Percentiles rank a stretch among this genome's conserved stretches.
Evolutionary conservation across 1,284 basidiomycete species (phyloP).

Genomic region (Ganoderma lingzhi): DNA sequence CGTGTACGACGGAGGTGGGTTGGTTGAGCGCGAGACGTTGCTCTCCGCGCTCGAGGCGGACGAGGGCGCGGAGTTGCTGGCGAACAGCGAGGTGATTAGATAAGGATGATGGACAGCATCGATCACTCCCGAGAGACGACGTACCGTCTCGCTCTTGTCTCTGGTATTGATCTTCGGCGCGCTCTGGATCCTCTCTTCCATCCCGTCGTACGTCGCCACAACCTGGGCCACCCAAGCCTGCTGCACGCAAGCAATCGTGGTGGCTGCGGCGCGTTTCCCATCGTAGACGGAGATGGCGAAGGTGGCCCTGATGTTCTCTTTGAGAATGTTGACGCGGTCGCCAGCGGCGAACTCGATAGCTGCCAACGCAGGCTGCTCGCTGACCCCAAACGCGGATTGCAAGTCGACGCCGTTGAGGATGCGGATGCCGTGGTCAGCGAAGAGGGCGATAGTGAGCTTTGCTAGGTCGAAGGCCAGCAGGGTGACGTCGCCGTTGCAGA

Average conservation of each 20-base stretch:
- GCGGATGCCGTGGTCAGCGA: slow-evolving; percentile 48
- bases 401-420: slow-evolving; percentile 61
- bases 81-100: slow-evolving; percentile 1
- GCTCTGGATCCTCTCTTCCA: slow-evolving; percentile 36
- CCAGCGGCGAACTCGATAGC: slow-evolving; percentile 55
- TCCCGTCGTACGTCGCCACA: slow-evolving; percentile 32
- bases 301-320: slow-evolving; percentile 49
- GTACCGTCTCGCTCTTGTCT: slow-evolving; percentile 29
- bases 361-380: slow-evolving; percentile 47
- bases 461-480: slow-evolving; percentile 55
- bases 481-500: slow-evolving; percentile 36
- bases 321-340: slow-evolving; percentile 43
- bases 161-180: slow-evolving; percentile 36
- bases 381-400: slow-evolving; percentile 44
- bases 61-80: slow-evolving; percentile 47
- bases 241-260: slow-evolving; percentile 27
- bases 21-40: slow-evolving; percentile 57
- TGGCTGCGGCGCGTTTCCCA: slow-evolving; percentile 22
- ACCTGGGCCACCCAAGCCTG: slow-evolving; percentile 40
- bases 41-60: slow-evolving; percentile 57
- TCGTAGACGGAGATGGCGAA: slow-evolving; percentile 45
- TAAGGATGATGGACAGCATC: not conserved
- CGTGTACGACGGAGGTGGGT: slow-evolving; percentile 49
- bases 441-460: slow-evolving; percentile 50
- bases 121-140: slow-evolving; percentile 13